A percentile compares a stretch with the other conserved stretches of the same genome.
Evolutionary conservation across 1,284 basidiomycete species (phyloP).

Genomic region (Sphaerobolus stellatus): DNA sequence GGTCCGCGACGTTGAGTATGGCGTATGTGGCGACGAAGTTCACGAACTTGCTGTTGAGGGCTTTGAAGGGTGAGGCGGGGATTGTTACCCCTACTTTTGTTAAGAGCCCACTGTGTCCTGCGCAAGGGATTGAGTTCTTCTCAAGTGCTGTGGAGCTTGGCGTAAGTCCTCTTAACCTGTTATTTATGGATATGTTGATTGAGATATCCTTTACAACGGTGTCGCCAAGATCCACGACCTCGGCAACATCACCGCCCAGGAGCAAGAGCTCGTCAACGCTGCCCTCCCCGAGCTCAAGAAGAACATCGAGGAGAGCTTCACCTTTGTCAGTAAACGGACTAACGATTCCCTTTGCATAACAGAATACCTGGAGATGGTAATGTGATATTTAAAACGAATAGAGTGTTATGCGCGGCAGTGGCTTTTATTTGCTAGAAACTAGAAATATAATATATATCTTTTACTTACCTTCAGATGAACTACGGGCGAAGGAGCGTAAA

Average conservation of each 20-base stretch:
- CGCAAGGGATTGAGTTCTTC: conserved; percentile 80
- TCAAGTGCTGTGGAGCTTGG: conserved; percentile 83
- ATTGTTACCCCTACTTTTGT: conserved; percentile 86
- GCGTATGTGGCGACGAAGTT: conserved; percentile 90
- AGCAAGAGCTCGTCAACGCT: conserved; percentile 84
- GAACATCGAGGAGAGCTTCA: conserved; percentile 97
- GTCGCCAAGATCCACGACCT: conserved; percentile 87
- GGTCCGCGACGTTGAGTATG: conserved; percentile 89
- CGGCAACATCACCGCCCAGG: conserved; percentile 73
- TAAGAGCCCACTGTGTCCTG: conserved; percentile 37
- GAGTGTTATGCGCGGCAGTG: too few relatives aligned
- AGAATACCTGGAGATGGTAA: too few relatives aligned
- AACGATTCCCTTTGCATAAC: too few relatives aligned
- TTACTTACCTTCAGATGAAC: too few relatives aligned
- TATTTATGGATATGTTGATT: conserved; percentile 14
- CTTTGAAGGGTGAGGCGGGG: conserved; percentile 86
- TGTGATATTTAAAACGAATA: too few relatives aligned
- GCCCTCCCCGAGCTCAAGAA: conserved; percentile 92
- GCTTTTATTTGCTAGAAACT: too few relatives aligned
- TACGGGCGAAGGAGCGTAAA: too few relatives aligned
- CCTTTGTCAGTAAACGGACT: too few relatives aligned
- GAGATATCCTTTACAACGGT: conserved; percentile 47
- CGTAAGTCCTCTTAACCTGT: conserved; percentile 44
- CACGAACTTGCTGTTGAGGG: conserved; percentile 75
- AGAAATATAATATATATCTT: too few relatives aligned